Conservation (phyloP, 306 rosid species). For the Senna tora region DNA sequence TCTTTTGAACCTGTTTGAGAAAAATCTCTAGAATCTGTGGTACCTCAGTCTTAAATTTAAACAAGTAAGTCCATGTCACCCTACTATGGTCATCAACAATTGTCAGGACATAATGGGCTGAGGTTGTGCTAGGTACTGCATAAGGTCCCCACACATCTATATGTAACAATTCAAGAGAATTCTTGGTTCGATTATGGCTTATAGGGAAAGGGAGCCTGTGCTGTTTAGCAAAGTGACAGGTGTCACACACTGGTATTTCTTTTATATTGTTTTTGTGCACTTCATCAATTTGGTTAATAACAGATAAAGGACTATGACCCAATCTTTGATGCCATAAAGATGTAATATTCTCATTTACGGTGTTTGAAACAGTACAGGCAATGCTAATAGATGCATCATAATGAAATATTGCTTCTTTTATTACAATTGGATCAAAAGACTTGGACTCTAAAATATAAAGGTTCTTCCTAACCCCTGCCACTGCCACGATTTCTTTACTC, state of each 20-base stretch:
- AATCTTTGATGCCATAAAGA: too few species aligned
- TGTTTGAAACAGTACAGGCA: too few species aligned
- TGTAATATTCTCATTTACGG: too few species aligned
- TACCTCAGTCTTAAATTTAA: neutral
- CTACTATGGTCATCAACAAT: neutral
- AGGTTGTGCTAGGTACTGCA: neutral
- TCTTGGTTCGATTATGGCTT: neutral
- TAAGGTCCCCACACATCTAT: neutral
- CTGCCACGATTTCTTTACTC: too few species aligned
- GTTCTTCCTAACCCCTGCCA: too few species aligned
- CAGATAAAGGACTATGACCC: too few species aligned
- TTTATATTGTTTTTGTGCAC: too few species aligned
- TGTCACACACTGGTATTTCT: neutral
- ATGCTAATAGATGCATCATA: too few species aligned
- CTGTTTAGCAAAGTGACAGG: neutral
- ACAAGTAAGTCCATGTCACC: neutral
- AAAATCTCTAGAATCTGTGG: neutral
- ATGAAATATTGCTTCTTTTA: too few species aligned
- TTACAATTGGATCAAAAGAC: too few species aligned
- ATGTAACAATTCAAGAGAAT: neutral
- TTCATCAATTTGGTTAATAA: too few species aligned
- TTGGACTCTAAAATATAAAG: too few species aligned
- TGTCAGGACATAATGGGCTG: neutral
- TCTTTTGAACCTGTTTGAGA: neutral
- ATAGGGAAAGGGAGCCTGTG: neutral